Conservation (phyloP, 1,284 basidiomycete species). For the Ustilago esculenta region DNA sequence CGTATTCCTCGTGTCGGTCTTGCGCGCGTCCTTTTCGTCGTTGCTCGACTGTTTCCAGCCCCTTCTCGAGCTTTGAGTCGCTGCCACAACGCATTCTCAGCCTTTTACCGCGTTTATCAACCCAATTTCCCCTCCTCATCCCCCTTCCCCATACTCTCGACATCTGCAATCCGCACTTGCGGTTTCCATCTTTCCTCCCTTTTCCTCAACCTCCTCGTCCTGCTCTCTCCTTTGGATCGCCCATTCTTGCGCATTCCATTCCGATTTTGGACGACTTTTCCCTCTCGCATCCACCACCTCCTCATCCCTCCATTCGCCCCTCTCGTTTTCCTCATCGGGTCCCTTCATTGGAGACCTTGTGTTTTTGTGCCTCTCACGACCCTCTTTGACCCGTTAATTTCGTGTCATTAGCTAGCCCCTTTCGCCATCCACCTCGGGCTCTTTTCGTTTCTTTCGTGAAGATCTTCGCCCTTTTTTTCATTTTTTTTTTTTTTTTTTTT, state of each 20-base stretch:
- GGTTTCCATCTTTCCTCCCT: too few species aligned
- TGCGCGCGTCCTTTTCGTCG: constrained; percentile 34
- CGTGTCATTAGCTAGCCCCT: constrained; percentile 3
- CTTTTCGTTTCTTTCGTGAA: constrained; percentile 3
- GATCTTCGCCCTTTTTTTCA: neutral
- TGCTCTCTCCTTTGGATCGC: constrained; percentile 8
- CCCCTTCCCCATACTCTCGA: constrained; percentile 1
- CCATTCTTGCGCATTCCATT: constrained; percentile 11
- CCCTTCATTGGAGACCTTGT: constrained; percentile 27
- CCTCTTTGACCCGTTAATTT: constrained; percentile 7
- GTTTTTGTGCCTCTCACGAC: constrained; percentile 9
- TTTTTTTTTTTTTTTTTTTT: neutral
- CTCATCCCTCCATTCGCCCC: constrained; percentile 4
- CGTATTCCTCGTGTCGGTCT: constrained; percentile 12
- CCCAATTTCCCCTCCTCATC: constrained; percentile 7
- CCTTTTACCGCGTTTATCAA: neutral
- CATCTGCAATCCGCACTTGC: constrained; percentile 1
- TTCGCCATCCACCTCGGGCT: constrained; percentile 1
- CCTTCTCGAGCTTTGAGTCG: constrained; percentile 8
- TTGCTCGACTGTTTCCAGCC: constrained; percentile 19
- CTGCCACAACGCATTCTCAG: neutral
- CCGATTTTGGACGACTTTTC: constrained; percentile 18
- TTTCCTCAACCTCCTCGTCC: constrained; percentile 3
- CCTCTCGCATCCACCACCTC: constrained; percentile 29
- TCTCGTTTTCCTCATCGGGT: constrained; percentile 10